Evolutionary conservation across 768 basidiomycete species (phyloP), one percentile per base, ranked within the genome.

Genomic region (Trametes meyenii): DNA sequence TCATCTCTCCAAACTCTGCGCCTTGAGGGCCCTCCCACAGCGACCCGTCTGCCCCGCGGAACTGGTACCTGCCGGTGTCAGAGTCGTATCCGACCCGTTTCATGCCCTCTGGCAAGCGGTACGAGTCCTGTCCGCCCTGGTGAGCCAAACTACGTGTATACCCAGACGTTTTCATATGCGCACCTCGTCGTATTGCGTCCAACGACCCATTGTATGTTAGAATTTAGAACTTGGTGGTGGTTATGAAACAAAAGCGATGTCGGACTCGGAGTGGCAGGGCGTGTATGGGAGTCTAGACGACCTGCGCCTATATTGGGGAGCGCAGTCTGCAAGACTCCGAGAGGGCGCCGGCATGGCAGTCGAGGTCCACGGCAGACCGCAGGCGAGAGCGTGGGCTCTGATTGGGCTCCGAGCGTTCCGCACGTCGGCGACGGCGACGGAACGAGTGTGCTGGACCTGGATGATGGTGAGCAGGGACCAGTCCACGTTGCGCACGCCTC

Each of bases 31-130:
- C 82, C 72, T 84, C 85, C 87, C 68, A 85, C 63, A 73, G 70
- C 8, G 71, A 74, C 11, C 89, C 88, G 49, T 79, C 80, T 2
- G 58, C 58, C 71, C 85, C 84, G 24, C 80, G 79, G 74, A 86
- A 92, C 69, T 81, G 80, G 76, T 92, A 91, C 50, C 81, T 76
- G 50, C 83, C 81, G 1, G 80, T 79, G 75, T 92, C 90, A 3
- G 86, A 76, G 73, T 93, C 90, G 69, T 92, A 92, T 12, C 89
- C 90, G 58, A 89, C 83, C 36, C 90, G 84, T 62, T 84, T 77
- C 70, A 82, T 73, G 43, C 82, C 82, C 54, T 78, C 78, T 1
- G 83, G 82, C 53, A 84, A 78, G 63, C 82, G 77, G 66, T 82
- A 80, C n/a, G 76, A 75, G 60, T 84, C 82, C 82, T 83, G 59